A percentile compares a stretch with the other conserved stretches of the same genome.
Conservation (phyloP, 768 basidiomycete genomes). For the Candolleomyces efflorescens region DNA sequence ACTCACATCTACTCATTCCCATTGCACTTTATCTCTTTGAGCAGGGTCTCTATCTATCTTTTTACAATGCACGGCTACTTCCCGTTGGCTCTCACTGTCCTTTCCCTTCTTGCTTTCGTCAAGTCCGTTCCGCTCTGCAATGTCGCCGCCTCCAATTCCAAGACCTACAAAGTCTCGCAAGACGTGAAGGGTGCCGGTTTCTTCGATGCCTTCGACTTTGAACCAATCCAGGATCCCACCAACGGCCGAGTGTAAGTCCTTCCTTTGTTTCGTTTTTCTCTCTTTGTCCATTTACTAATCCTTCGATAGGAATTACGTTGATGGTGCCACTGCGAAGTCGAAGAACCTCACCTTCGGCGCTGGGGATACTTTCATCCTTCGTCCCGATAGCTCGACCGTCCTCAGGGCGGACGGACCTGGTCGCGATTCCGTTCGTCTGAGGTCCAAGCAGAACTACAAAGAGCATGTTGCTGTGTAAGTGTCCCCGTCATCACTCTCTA, state of each 20-base stretch:
- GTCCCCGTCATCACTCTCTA: conserved; percentile 8
- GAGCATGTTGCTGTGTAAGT: conserved; percentile 52
- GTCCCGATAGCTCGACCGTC: conserved; percentile 4
- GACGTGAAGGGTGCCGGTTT: conserved; percentile 43
- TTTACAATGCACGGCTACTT: not conserved
- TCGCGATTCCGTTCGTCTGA: conserved; percentile 52
- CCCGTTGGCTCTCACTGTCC: not conserved
- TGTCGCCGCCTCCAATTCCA: conserved; percentile 20
- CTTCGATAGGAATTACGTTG: conserved; percentile 36
- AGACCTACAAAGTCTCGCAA: conserved; percentile 35
- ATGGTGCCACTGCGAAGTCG: conserved; percentile 32
- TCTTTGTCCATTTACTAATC: not conserved
- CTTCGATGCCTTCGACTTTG: conserved; percentile 43
- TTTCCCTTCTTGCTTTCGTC: not conserved
- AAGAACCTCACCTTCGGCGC: conserved; percentile 52
- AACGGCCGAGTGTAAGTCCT: conserved; percentile 54
- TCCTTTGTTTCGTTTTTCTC: not conserved
- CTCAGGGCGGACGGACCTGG: conserved; percentile 44
- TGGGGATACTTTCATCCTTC: conserved; percentile 39
- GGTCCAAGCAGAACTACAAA: conserved; percentile 45
- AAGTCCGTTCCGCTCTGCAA: conserved; percentile 1
- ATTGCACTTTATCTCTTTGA: not conserved
- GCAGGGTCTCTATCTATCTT: not conserved
- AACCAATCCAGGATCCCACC: conserved; percentile 53
- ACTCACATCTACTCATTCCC: not conserved